Evolutionary conservation across 179 eudicot genomes (phyloP), one percentile per base, ranked within the genome.

Genomic region (Silene noctiflora): DNA sequence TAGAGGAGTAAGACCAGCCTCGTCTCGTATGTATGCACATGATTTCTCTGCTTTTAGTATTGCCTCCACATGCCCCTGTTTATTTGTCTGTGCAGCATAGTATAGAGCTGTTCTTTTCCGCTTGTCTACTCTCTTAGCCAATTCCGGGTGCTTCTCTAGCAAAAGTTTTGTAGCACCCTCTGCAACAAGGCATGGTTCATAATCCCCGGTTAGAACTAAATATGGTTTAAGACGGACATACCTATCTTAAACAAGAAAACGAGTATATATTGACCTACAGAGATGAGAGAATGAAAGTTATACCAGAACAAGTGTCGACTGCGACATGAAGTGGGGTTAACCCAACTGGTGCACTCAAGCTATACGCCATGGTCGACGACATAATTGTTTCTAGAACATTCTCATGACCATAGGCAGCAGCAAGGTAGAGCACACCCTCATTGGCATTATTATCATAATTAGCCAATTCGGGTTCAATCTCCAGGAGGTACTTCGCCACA

Each of bases 1-100:
- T 67, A 83, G 53, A 42, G 88, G 86, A 35, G 85, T 83, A 60
- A 83, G 76, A 8, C 88, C 88, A 46, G 48, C 74, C 42, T 80
- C 78, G 42, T 83, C 88, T 11, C 85, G 85, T 56, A 79, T 73
- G 80, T 79, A 81, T 13, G 85, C 88, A 72, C 81, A 73, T 20
- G 80, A 76, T 73, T 61, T 83, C 1, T 83, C 88, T 20, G n/a
- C 61, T 58, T 24, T 75, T 14, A 82, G 77, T 71, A 86, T 75
- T 53, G 70, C 75, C 64, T 81, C 80, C 4, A 83, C 82, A 65
- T 77, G 84, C 31, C 75, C 72, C 0, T 74, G 78, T 75, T 81
- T 84, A 29, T 81, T 79, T 63, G 81, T 81, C 64, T 81, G 81
- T 79, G 88, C 86, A 72, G 88, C 88, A 16, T 78, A 83, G 85